phyloP scores from a whole-genome alignment of 2,329 filamentous ascomycete genomes.

The Teratosphaeria nubilosa region DNA sequence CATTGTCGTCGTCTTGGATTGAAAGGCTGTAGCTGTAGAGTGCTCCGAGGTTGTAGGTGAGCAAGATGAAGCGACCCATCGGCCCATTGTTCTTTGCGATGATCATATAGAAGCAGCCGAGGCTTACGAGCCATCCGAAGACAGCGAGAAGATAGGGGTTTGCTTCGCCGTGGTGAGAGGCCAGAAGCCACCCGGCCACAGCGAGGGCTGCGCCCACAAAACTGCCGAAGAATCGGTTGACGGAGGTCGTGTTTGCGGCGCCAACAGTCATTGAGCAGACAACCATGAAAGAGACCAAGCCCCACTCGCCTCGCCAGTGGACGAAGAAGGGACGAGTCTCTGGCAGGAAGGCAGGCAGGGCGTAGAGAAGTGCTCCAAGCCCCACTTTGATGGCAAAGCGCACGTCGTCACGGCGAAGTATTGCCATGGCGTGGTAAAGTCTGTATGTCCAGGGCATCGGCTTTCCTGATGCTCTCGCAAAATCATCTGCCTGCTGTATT shows the following conservation, averaged over 20 bases:
- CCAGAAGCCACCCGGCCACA: constrained; percentile 66
- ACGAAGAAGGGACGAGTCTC: constrained; percentile 69
- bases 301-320: constrained; percentile 94
- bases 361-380: constrained; percentile 78
- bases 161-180: constrained; percentile 42
- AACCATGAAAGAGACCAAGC: constrained; percentile 91
- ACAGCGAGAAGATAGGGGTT: constrained; percentile 65
- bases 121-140: constrained; percentile 68
- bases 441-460: constrained; percentile 31
- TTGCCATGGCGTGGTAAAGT: constrained; percentile 44
- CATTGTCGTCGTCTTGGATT: constrained; percentile 66
- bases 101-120: constrained; percentile 84
- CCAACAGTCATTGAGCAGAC: constrained; percentile 97
- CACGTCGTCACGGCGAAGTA: constrained; percentile 55
- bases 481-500: constrained; percentile 21
- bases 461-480: constrained; percentile 8
- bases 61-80: constrained; percentile 82
- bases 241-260: constrained; percentile 85
- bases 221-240: constrained; percentile 77
- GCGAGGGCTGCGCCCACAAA: constrained; percentile 69
- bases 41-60: constrained; percentile 92
- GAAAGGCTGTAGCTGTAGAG: constrained; percentile 89
- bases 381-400: constrained; percentile 89
- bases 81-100: constrained; percentile 74
- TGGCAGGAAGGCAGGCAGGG: constrained; percentile 75